Base-by-base conservation (phyloP, 2,329 filamentous ascomycete genomes). In the Microcyclosporella mali region DNA sequence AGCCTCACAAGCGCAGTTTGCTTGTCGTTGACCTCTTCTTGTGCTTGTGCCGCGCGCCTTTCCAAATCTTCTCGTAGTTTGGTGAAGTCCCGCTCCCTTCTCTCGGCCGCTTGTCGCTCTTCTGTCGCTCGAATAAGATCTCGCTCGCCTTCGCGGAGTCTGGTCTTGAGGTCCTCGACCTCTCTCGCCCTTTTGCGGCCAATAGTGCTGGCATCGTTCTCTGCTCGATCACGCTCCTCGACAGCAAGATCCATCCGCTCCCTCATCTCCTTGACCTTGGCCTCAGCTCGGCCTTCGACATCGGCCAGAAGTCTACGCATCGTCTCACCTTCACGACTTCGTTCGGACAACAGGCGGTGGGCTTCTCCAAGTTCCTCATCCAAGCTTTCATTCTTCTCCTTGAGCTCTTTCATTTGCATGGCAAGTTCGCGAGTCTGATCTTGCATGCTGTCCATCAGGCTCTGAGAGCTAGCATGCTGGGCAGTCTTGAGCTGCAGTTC, bases 311-410 rank as follows among this genome's bases (percentile, higher is more conserved):
- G 74, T 37, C 88, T 76, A 27, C 92, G 81, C 89, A 98, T 97
- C 1, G 88, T 95, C 69, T 97, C 90, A 18, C 82, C 86, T 66
- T 98, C 92, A 33, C 92, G 80, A 3, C 87, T 90, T 18, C 92
- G 82, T 65, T 98, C 92, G 40, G 79, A 81, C 2, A 98, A 75
- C 47, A 95, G 77, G 45, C 87, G 79, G 61, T 94, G 88, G 2
- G 88, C 84, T 65, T 98, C 92, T 1, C 81, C 79, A 1, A 97
- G 74, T 64, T 98, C 92, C 66, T 98, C 92, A 59, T 95, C 90
- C 0, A 97, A 71, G 45, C 82, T 85, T 58, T 95, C 89, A 30
- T 82, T 84, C 52, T 88, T 82, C 37, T 83, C 79, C 48, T 85
- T 81, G 1, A 85, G 80, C 66, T 98, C 92, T 65, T 92, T 94